These are phyloP conservation scores for Saccharomyces hybrid DNA, from an alignment of 1,139 yeast genomes.

Conservation along the genomic window DNA sequence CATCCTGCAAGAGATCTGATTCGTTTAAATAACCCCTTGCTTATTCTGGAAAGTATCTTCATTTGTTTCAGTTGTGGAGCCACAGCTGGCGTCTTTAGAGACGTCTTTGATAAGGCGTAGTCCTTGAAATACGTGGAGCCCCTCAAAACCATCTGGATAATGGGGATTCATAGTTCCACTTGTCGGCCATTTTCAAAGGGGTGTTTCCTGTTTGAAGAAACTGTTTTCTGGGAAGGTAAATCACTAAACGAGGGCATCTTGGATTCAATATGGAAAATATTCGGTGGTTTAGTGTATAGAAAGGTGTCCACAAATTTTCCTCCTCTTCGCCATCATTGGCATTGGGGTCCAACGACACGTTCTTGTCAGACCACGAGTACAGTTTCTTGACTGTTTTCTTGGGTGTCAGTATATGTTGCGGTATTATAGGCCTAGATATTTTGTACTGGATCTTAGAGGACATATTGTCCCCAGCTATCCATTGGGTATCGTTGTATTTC, in stretches of 20 bases:
- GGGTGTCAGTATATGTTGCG: constrained; percentile 21
- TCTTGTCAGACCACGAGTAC: not conserved
- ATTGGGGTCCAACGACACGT: not conserved
- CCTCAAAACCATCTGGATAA: constrained; percentile 30
- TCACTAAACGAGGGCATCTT: constrained; percentile 9
- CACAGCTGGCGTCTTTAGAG: constrained; percentile 15
- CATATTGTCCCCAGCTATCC: constrained; percentile 12
- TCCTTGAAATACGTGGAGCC: constrained; percentile 24
- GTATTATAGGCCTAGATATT: constrained; percentile 11
- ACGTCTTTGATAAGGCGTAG: constrained; percentile 6
- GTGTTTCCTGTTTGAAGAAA: not conserved
- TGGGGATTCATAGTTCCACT: constrained; percentile 30
- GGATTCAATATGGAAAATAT: constrained; percentile 17
- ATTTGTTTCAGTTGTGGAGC: constrained; percentile 22
- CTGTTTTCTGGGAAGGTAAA: not conserved
- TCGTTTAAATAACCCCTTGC: constrained; percentile 13
- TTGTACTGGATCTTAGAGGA: constrained; percentile 20
- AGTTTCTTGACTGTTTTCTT: not conserved
- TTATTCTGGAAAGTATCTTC: constrained; percentile 19
- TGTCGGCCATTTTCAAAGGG: constrained; percentile 3
- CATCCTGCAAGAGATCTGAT: constrained; percentile 8
- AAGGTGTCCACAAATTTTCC: constrained; percentile 12
- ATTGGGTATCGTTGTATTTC: constrained; percentile 5
- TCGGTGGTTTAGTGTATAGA: constrained; percentile 21
- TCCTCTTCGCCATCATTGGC: not conserved